Base-by-base conservation (phyloP, 2,329 filamentous ascomycete genomes). In the Alternaria tenuissima region DNA sequence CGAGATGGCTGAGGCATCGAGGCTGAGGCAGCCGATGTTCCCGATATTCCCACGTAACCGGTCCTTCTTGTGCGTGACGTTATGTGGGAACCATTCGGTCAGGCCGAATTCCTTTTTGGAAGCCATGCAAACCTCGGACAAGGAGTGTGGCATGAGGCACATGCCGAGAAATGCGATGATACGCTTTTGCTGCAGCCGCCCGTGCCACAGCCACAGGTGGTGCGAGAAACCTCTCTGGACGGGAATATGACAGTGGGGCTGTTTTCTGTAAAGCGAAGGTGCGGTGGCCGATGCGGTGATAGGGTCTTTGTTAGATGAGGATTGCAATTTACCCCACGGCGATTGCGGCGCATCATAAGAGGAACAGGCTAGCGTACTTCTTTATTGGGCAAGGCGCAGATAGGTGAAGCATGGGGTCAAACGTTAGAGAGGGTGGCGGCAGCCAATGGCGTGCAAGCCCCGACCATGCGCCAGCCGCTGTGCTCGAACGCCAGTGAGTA, bases 341-440 rank as follows among this genome's bases (percentile, higher is more conserved):
- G 41, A 46, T 36, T 48, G 59, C 49, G 56, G 53, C 54, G 59
- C 52, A 49, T 36, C 44, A 12, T 5, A 48, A 22, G 36, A 71
- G 66, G 63, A 69, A 71, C 64, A 68, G 68, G 73, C 55, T 76
- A 76, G 73, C 63, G 32, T 7, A 4, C 41, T 72, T 22, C 71
- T 51, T 18, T 14, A 16, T 67, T 54, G 56, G 65, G 72, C 34
- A 47, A 61, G 65, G 59, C 6, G 39, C 20, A 42, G 7, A 42
- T 11, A 24, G 24, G 39, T 71, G 68, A 60, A 61, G 65, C 62
- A 65, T 57, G 59, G 42, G 53, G 55, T 46, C 64, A 68, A 71
- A 63, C 59, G 36, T 30, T 39, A 41, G 47, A 55, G 58, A 42
- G 48, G 57, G 61, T 55, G 42, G 46, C 48, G 48, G 28, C 30